Conservation (phyloP, 2,329 filamentous ascomycete genomes). For the Aspergillus sp. region DNA sequence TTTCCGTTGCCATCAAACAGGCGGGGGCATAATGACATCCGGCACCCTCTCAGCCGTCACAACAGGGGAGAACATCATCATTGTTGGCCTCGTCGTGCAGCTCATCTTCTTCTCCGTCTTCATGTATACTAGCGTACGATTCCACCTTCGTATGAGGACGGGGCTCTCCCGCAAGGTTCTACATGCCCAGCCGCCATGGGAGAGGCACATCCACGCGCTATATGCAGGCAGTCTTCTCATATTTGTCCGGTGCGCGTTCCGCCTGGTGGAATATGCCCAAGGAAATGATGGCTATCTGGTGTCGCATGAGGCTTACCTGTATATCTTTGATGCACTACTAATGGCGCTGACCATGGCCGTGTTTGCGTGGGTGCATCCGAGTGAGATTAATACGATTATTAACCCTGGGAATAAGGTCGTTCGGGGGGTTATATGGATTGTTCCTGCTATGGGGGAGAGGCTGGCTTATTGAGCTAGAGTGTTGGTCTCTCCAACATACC, state of each 20-base stretch:
- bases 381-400: too few relatives aligned
- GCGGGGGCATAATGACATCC: constrained; percentile 5
- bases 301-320: constrained; percentile 12
- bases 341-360: constrained; percentile 14
- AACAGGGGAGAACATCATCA: constrained; percentile 11
- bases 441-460: too few relatives aligned
- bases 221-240: constrained; percentile 11
- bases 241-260: constrained; percentile 16
- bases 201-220: neutral
- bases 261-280: constrained; percentile 11
- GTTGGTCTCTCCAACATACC: too few relatives aligned
- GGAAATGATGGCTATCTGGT: constrained; percentile 10
- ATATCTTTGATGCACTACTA: constrained; percentile 17
- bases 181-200: neutral
- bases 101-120: constrained; percentile 13
- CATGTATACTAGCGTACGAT: neutral
- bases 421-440: too few relatives aligned
- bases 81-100: constrained; percentile 11
- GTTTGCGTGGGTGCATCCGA: neutral
- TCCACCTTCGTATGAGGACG: neutral
- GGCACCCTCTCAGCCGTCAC: neutral
- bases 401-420: too few relatives aligned
- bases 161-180: neutral
- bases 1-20: neutral
- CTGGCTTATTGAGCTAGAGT: too few relatives aligned